A percentile compares a stretch with the other conserved stretches of the same genome.
Evolutionary conservation across 192 early-diverging fungal species (phyloP).

Genomic region (Backusella psychrophila): DNA sequence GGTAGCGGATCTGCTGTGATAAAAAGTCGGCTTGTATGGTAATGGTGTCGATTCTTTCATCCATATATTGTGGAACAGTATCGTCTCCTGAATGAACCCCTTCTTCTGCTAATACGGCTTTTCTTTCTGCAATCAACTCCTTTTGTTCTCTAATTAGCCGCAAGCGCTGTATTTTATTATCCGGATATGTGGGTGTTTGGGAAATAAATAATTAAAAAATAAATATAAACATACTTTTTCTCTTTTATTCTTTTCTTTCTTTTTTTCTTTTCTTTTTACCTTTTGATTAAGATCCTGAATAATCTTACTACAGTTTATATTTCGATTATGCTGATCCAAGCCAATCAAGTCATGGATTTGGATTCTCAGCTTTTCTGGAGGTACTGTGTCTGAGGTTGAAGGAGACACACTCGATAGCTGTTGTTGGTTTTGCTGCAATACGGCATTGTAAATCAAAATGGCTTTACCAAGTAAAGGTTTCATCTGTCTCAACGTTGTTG

Average conservation of each 20-base stretch:
- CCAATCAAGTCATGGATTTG: not conserved
- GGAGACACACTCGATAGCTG: not conserved
- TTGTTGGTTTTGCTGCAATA: not conserved
- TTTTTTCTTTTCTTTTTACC: not conserved
- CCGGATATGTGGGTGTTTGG: not conserved
- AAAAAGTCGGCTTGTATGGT: constrained; percentile 16
- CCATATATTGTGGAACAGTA: constrained; percentile 26
- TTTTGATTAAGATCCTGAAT: not conserved
- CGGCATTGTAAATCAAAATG: not conserved
- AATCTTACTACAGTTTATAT: not conserved
- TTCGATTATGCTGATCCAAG: not conserved
- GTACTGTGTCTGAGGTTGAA: not conserved
- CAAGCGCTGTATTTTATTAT: constrained; percentile 3
- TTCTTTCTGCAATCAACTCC: constrained; percentile 20
- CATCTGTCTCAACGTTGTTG: not conserved
- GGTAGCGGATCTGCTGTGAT: not conserved
- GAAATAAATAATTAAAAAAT: not conserved
- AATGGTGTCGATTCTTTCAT: constrained; percentile 27
- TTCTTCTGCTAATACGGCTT: constrained; percentile 6
- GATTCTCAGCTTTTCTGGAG: not conserved
- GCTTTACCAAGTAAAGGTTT: not conserved
- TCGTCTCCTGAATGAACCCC: not conserved
- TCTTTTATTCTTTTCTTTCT: not conserved
- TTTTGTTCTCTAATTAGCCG: constrained; percentile 15
- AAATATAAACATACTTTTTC: not conserved